These are phyloP conservation scores for Ophiostoma montium DNA, from an alignment of 2,329 filamentous ascomycete genomes.

Conservation along the genomic window DNA sequence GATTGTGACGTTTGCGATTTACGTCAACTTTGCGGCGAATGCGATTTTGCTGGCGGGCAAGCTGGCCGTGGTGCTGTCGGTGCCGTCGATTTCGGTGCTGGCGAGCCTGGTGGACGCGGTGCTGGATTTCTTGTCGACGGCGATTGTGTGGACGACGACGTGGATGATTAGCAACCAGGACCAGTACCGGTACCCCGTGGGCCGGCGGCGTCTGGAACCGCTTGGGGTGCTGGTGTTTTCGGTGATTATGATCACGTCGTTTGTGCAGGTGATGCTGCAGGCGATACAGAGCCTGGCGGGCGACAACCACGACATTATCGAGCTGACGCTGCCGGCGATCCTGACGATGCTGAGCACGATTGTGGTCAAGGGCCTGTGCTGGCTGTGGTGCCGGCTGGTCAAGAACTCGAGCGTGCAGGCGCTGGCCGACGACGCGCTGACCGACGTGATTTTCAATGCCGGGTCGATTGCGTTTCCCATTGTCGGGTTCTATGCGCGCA, in stretches of 20 bases:
- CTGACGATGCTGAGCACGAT: slow-evolving; percentile 71
- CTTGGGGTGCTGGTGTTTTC: slow-evolving; percentile 71
- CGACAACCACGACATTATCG: slow-evolving; percentile 52
- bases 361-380: slow-evolving; percentile 67
- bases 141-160: slow-evolving; percentile 68
- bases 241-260: slow-evolving; percentile 75
- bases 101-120: slow-evolving; percentile 68
- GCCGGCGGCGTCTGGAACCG: slow-evolving; percentile 59
- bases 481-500: slow-evolving; percentile 55
- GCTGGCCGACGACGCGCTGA: slow-evolving; percentile 29
- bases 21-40: slow-evolving; percentile 72
- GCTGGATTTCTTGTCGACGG: slow-evolving; percentile 67
- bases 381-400: slow-evolving; percentile 77
- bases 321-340: slow-evolving; percentile 58
- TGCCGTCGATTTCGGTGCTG: slow-evolving; percentile 68
- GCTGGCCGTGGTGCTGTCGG: slow-evolving; percentile 60
- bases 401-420: slow-evolving; percentile 79
- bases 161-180: slow-evolving; percentile 60
- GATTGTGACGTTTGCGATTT: slow-evolving; percentile 77
- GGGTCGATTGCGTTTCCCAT: slow-evolving; percentile 83
- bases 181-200: slow-evolving; percentile 65
- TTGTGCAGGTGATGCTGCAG: slow-evolving; percentile 62
- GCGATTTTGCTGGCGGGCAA: slow-evolving; percentile 61
- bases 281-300: slow-evolving; percentile 50
- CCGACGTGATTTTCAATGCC: slow-evolving; percentile 72